Evolutionary conservation across 2,329 filamentous ascomycete genomes (phyloP).

Genomic region (Neofusicoccum ribis): DNA sequence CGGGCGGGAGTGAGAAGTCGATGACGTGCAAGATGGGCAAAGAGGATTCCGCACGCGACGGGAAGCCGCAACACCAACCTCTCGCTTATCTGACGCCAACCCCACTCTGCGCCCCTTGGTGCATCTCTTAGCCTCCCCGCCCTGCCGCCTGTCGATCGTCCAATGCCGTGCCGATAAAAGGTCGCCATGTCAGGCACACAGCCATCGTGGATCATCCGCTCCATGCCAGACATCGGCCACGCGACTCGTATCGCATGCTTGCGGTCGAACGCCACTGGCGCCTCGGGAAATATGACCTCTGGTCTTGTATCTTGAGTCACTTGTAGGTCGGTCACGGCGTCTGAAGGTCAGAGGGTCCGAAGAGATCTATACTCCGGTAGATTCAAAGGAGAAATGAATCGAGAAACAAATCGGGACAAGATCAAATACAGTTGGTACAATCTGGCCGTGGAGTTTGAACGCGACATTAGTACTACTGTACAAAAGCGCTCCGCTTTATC

Average conservation of each 20-base stretch:
- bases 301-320: no score
- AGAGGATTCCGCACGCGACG: constrained; percentile 6
- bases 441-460: no score
- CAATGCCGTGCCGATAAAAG: neutral
- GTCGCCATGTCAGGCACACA: neutral
- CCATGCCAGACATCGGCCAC: neutral
- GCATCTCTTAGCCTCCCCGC: neutral
- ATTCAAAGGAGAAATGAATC: no score
- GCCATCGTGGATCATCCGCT: neutral
- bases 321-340: no score
- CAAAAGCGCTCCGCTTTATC: no score
- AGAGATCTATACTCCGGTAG: no score
- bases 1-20: neutral
- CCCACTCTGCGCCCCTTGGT: constrained; percentile 7
- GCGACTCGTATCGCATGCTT: neutral
- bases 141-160: neutral
- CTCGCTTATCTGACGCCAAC: constrained; percentile 9
- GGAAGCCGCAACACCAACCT: constrained; percentile 11
- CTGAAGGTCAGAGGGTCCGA: no score
- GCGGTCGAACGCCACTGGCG: neutral
- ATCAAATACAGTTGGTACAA: no score
- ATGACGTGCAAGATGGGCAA: neutral
- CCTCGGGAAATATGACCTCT: neutral
- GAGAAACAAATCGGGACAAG: no score
- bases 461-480: no score